These are phyloP conservation scores for Antitrichia curtipendula DNA, from an alignment of 225 moss, liverwort and hornwort genomes.

Conservation along the genomic window DNA sequence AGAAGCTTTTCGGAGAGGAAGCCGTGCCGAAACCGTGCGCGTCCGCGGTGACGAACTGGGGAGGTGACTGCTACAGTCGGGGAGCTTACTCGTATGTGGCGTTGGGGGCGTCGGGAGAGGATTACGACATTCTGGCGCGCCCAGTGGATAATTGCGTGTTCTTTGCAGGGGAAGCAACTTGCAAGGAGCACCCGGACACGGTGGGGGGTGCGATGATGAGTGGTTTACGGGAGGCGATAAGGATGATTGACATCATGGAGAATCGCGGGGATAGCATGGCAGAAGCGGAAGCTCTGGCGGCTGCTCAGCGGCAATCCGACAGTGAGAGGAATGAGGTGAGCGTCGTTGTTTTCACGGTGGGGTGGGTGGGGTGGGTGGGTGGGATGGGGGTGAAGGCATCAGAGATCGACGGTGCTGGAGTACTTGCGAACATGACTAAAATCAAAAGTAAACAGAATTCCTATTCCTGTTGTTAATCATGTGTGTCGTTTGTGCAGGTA, in stretches of 20 bases:
- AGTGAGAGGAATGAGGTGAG: slow-evolving; percentile 55
- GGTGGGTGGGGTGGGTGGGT: not conserved
- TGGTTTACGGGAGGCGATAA: slow-evolving; percentile 53
- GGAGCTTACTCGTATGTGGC: slow-evolving; percentile 65
- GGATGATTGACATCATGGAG: slow-evolving; percentile 56
- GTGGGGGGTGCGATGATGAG: slow-evolving; percentile 62
- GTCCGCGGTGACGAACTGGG: slow-evolving; percentile 53
- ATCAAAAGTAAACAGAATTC: not conserved
- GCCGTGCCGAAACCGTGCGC: slow-evolving; percentile 40
- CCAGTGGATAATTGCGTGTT: slow-evolving; percentile 54
- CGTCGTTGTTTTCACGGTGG: not conserved
- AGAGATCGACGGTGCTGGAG: not conserved
- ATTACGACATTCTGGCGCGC: slow-evolving; percentile 51
- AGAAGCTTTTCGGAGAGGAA: slow-evolving; percentile 35
- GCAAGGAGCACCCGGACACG: slow-evolving; percentile 62
- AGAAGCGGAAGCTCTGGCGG: slow-evolving; percentile 51
- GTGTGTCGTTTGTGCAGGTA: slow-evolving; percentile 13
- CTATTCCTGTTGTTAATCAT: not conserved
- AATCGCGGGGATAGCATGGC: slow-evolving; percentile 63
- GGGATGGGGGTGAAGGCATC: not conserved
- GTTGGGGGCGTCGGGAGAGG: slow-evolving; percentile 51
- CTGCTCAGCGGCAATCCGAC: slow-evolving; percentile 56
- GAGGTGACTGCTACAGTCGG: slow-evolving; percentile 30
- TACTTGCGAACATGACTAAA: not conserved
- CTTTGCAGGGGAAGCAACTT: slow-evolving; percentile 60